Evolutionary conservation across 1,284 basidiomycete species (phyloP), one percentile per base, ranked within the genome.

Genomic region (Laetiporus sulphureus): DNA sequence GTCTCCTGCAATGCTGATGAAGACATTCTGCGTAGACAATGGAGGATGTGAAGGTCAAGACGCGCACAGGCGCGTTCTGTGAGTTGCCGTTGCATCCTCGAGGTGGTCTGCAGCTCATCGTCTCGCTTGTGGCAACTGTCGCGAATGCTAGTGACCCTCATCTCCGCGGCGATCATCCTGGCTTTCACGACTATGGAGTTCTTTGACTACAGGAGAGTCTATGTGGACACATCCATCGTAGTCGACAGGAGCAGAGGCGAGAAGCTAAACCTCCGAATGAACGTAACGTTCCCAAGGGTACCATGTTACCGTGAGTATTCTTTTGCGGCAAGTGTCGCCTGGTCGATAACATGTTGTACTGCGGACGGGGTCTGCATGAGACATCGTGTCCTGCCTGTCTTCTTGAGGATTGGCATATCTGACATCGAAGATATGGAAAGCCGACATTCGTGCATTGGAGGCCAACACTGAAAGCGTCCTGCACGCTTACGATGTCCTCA

Each of bases 1-100:
- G n/a, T n/a, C n/a, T n/a, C n/a, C n/a, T n/a, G n/a, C n/a, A 27
- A 27, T 40, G 41, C 49, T 35, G 45, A 50, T 27, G 20, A 22
- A n/a, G n/a, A n/a, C n/a, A n/a, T n/a, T 16, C 13, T 30, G 16
- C 42, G 51, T 58, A 95, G 94, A 97, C 93, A 27, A 91, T 90
- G 66, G 93, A 97, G 60, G 93, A 97, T 74, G 93, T 97, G 50
- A 96, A 96, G 70, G 89, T 97, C 68, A 92, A 92, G 72, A 97
- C 94, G 31, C 79, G 89, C 50, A 93, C 90, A 30, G 92, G 92
- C 53, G 92, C 91, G 55, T 71, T 95, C 55, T 73, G 91, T 94
- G 57, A 65, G 87, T 72, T 18, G 33, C 38, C 32, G 41, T 30
- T 10, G 32, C 10, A 33, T 1, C 40, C 32, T 45, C 21, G n/a